Evolutionary conservation across 768 basidiomycete genomes (phyloP).

Genomic region (Hebeloma cylindrosporum): DNA sequence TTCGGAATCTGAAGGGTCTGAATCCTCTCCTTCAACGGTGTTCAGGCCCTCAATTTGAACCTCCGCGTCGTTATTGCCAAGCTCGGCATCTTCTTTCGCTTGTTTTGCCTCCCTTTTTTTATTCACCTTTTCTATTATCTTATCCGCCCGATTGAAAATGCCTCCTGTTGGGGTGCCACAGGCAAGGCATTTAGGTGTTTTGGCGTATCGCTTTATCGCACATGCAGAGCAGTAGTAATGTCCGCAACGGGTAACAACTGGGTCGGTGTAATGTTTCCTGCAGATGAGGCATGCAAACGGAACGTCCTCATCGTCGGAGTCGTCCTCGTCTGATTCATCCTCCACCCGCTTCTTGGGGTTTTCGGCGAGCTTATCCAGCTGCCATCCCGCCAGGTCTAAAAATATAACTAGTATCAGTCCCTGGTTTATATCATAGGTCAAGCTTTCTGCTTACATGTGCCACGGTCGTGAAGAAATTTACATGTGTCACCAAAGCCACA

Average conservation of each 20-base stretch:
- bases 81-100: slow-evolving; percentile 48
- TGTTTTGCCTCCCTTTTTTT: slow-evolving; percentile 64
- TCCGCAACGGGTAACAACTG: slow-evolving; percentile 93
- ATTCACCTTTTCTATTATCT: slow-evolving; percentile 85
- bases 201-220: slow-evolving; percentile 92
- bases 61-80: slow-evolving; percentile 35
- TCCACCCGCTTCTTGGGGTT: slow-evolving; percentile 63
- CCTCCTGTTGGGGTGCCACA: slow-evolving; percentile 93
- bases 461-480: slow-evolving; percentile 98
- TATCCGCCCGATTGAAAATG: slow-evolving; percentile 95
- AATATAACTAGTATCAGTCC: slow-evolving; percentile 5
- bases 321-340: slow-evolving; percentile 60
- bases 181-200: slow-evolving; percentile 93
- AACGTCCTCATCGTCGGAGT: slow-evolving; percentile 81
- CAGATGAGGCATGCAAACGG: slow-evolving; percentile 99
- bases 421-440: slow-evolving; percentile 3
- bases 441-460: slow-evolving; percentile 67
- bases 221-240: slow-evolving; percentile 97
- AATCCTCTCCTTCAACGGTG: slow-evolving; percentile 30
- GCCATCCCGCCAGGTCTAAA: slow-evolving; percentile 95
- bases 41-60: slow-evolving; percentile 65
- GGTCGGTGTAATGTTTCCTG: slow-evolving; percentile 91
- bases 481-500: slow-evolving; percentile 99
- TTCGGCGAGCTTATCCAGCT: slow-evolving; percentile 90
- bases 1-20: slow-evolving; percentile 24